Base-by-base conservation (phyloP, 352 stramenopile genomes). In the Pythium sp. region DNA sequence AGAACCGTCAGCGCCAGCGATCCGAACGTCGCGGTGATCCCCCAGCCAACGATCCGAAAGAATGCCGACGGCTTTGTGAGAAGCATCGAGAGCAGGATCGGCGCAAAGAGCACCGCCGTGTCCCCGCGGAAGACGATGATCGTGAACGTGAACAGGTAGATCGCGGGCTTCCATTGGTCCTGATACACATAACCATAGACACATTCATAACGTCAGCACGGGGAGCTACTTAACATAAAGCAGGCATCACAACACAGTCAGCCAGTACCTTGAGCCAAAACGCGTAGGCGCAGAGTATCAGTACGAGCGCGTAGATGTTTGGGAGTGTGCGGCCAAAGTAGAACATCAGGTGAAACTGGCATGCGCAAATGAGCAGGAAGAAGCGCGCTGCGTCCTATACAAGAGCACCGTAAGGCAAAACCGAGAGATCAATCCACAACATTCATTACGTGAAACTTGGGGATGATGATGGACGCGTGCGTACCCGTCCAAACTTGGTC, bases 301-400 rank as follows among this genome's bases (percentile, higher is more conserved):
- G 73, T 30, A 62, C 86, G 71, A 99, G 75, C 30, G 98, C 97
- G 77, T 99, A 99, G 15, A 89, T 94, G 80, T 99, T 99, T 20
- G 97, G 97, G 51, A 99, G 82, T 49, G 98, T 97, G 34, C 98
- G 89, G 51, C 86, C 93, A 20, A 97, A 83, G 81, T 99, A 99
- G 77, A 99, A 99, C 47, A 97, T 82, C 1, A 99, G 80, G 76
- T 99, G 98, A 77, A 99, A 99, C 78, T 99, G 97, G 63, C 81
- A 89, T 14, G 81, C 83, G 66, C 86, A 95, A 60, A 98, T 81
- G 1, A 98, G 46, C 57, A 98, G 72, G 61, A 98, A 87, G 65
- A 93, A 97, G 22, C 75, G 65, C 51, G 77, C 80, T 1, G 73
- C 72, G 58, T 94, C 75, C 76, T 83, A 43, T 3, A 38, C 30